Base-by-base conservation (phyloP, 2,329 filamentous ascomycete species). In the Trichophyton schoenleinii region DNA sequence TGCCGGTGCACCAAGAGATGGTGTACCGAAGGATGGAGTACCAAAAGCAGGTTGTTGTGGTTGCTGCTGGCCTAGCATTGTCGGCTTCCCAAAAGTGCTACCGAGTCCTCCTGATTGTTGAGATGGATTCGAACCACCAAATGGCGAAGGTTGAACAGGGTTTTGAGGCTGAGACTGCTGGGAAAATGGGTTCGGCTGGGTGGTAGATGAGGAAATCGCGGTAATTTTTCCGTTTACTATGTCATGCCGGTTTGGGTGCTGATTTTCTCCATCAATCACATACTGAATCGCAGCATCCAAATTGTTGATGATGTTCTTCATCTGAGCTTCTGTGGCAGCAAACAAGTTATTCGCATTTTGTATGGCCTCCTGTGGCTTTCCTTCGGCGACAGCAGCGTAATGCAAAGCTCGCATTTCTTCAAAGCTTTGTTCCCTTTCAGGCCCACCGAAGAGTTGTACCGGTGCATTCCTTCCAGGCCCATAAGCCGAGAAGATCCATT, bases 401-500 rank as follows among this genome's bases (percentile, higher is more conserved):
- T 90, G 86, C 22, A 78, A 75, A 31, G 91, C 71, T 58, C 91
- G 83, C 71, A 95, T 82, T 74, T 97, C 92, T 72, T 97, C 92
- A 46, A 88, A 87, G 69, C 90, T 95, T 72, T 91, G 87, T 72
- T 97, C 92, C 18, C 91, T 82, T 4, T 83, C 79, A 52, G 80
- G 81, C 1, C 90, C 91, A 59, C 90, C 90, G 68, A 96, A 91
- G 0, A 96, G 80, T 73, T 96, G 90, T 18, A 84, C 83, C 0
- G 91, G 91, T 1, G 87, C 84, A 67, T 91, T 83, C 68, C 79
- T 81, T 3, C 87, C 87, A 0, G 91, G 91, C 0, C 86, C 89
- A 72, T 96, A 97, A 22, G 87, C 82, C 0, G 91, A 96, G 25
- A 96, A 81, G 3, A 94, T 86, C 88, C 91, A 97, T 78, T 83